Evolutionary conservation across 2,329 filamentous ascomycete species (phyloP).

Genomic region (Fusarium cyanostomum): DNA sequence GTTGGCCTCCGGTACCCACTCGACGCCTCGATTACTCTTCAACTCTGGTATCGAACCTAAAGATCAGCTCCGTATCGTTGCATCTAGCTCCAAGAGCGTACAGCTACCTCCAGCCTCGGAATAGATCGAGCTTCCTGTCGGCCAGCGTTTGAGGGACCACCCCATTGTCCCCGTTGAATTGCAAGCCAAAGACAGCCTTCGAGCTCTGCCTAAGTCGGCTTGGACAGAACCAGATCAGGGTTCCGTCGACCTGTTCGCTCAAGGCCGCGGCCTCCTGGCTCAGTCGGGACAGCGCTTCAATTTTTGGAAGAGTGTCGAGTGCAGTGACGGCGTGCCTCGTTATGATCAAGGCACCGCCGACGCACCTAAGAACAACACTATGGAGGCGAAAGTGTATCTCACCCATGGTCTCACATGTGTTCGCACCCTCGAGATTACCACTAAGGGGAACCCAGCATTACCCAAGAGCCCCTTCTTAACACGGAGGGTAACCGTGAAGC

Average conservation of each 20-base stretch:
- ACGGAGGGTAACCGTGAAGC: slow-evolving; percentile 45
- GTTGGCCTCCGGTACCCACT: slow-evolving; percentile 72
- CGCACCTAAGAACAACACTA: slow-evolving; percentile 52
- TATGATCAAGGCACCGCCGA: slow-evolving; percentile 57
- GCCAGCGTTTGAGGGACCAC: slow-evolving; percentile 65
- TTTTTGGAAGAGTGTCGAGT: slow-evolving; percentile 57
- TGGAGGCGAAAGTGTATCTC: slow-evolving; percentile 60
- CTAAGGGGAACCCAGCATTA: slow-evolving; percentile 54
- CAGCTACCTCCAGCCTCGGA: slow-evolving; percentile 59
- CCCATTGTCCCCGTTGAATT: slow-evolving; percentile 49
- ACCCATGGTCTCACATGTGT: slow-evolving; percentile 59
- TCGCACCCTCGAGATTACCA: slow-evolving; percentile 54
- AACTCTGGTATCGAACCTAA: slow-evolving; percentile 68
- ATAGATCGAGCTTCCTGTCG: slow-evolving; percentile 70
- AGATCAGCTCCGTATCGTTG: slow-evolving; percentile 62
- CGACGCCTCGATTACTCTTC: slow-evolving; percentile 72
- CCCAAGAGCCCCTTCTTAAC: slow-evolving; percentile 48
- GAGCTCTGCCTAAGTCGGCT: slow-evolving; percentile 32
- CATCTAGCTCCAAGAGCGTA: slow-evolving; percentile 56
- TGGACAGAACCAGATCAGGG: slow-evolving; percentile 41
- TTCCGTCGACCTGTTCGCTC: slow-evolving; percentile 46
- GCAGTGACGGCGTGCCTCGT: slow-evolving; percentile 49
- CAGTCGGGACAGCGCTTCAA: slow-evolving; percentile 57
- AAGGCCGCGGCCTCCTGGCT: slow-evolving; percentile 53
- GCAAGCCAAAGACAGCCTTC: slow-evolving; percentile 39